A percentile compares a stretch with the other conserved stretches of the same genome.
These are phyloP conservation scores for Arctium lappa DNA, from an alignment of 129 eudicot genomes.

Conservation along the genomic window DNA sequence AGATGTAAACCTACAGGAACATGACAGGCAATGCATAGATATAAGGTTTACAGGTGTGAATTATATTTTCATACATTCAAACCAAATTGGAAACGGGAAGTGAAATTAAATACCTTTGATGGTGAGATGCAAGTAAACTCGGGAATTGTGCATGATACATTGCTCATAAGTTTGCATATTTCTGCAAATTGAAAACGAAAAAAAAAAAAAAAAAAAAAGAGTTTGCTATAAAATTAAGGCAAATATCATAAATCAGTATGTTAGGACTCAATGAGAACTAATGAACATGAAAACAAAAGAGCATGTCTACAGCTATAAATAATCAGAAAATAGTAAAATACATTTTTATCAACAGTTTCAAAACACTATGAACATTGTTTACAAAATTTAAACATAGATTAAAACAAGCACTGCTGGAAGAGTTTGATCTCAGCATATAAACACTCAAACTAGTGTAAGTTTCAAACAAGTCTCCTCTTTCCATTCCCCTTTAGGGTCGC, in stretches of 20 bases:
- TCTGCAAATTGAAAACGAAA: slow-evolving; percentile 40
- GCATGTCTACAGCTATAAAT: neutral
- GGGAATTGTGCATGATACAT: slow-evolving; percentile 80
- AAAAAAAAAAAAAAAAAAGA: neutral
- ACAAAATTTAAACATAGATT: neutral
- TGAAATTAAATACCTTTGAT: slow-evolving; percentile 60
- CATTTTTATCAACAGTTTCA: neutral
- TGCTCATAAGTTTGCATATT: slow-evolving; percentile 78
- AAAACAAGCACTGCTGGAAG: neutral
- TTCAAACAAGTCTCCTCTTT: neutral
- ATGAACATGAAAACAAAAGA: neutral
- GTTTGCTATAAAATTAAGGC: neutral
- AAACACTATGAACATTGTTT: neutral
- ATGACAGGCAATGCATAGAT: neutral
- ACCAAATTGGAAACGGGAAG: neutral
- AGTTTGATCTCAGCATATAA: neutral
- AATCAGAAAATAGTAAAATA: neutral
- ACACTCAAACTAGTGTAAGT: neutral
- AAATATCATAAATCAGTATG: slow-evolving; percentile 12
- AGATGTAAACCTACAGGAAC: neutral
- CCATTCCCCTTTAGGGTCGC: neutral
- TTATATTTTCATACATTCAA: slow-evolving; percentile 10
- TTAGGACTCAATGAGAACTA: neutral
- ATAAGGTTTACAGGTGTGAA: neutral
- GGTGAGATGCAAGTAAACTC: slow-evolving; percentile 90